Conservation (phyloP, 2,329 filamentous ascomycete species). For the Exophiala lecanii-corni region DNA sequence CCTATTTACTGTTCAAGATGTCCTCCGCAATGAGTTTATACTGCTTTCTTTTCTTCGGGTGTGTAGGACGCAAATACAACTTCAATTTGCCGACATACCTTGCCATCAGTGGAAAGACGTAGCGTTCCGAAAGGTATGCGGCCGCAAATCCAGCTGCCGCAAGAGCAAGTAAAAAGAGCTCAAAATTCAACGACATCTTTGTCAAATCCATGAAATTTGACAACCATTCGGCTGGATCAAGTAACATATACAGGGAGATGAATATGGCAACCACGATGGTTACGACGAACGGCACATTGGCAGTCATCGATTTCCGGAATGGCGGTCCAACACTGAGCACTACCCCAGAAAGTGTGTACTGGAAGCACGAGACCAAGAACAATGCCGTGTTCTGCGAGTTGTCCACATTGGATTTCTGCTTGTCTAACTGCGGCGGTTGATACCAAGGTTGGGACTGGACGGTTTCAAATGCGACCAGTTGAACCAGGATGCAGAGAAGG, state of each 20-base stretch:
- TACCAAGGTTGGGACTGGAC: conserved; percentile 83
- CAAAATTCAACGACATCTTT: conserved; percentile 66
- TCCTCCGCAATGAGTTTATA: conserved; percentile 78
- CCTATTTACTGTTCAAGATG: conserved; percentile 40
- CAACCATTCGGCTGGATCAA: conserved; percentile 67
- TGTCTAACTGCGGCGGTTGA: conserved; percentile 70
- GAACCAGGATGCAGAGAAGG: conserved; percentile 69
- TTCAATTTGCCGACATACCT: conserved; percentile 61
- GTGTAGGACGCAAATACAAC: conserved; percentile 50
- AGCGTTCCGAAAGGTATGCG: conserved; percentile 68
- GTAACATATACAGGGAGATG: conserved; percentile 74
- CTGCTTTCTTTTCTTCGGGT: conserved; percentile 73
- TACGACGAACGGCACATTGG: conserved; percentile 81
- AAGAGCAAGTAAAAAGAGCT: conserved; percentile 65
- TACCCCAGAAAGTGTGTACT: conserved; percentile 87
- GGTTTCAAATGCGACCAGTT: conserved; percentile 66
- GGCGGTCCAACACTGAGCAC: conserved; percentile 88
- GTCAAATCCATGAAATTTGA: conserved; percentile 80
- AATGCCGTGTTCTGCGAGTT: conserved; percentile 93
- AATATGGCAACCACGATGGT: conserved; percentile 67
- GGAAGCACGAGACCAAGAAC: conserved; percentile 86
- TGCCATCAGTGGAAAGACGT: conserved; percentile 65
- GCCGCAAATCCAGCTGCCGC: conserved; percentile 64
- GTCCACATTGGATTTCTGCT: conserved; percentile 74
- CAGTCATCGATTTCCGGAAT: conserved; percentile 72